Percentiles rank a stretch among this genome's conserved stretches.
Conservation (phyloP, 495 filamentous ascomycete genomes). For the Pseudoneurospora amorphoporcata region DNA sequence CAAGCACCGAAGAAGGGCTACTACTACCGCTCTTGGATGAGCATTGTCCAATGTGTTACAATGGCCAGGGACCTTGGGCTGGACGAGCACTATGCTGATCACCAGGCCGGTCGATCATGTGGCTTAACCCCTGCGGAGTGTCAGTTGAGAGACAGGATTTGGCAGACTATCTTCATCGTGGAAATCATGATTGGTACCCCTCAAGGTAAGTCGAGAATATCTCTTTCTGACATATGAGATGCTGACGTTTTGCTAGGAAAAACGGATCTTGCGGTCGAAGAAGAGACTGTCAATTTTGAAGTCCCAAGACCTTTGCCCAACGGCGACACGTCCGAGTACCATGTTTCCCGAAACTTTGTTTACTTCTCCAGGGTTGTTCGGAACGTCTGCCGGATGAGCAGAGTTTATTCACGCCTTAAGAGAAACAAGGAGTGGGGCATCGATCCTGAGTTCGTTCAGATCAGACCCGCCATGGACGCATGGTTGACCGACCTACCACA, state of each 20-base stretch:
- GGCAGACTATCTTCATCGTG: conserved; percentile 79
- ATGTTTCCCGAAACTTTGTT: conserved; percentile 70
- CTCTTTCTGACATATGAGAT: neutral
- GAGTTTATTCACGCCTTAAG: conserved; percentile 66
- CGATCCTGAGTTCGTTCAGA: conserved; percentile 72
- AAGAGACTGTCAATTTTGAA: conserved; percentile 67
- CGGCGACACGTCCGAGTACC: conserved; percentile 65
- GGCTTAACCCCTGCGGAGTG: conserved; percentile 64
- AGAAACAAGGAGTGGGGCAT: conserved; percentile 83
- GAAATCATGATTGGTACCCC: conserved; percentile 93
- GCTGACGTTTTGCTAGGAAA: conserved; percentile 50
- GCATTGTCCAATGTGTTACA: conserved; percentile 77
- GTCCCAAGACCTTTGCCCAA: conserved; percentile 53
- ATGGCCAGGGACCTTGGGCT: conserved; percentile 92
- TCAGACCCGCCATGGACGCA: conserved; percentile 58
- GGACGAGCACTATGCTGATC: conserved; percentile 73
- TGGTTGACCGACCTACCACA: conserved; percentile 72
- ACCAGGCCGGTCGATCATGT: conserved; percentile 61
- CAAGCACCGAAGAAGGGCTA: conserved; percentile 87
- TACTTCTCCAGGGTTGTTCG: conserved; percentile 68
- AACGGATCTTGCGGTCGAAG: conserved; percentile 64
- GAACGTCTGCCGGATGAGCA: conserved; percentile 67
- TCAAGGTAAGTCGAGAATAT: conserved; percentile 53
- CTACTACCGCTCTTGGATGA: conserved; percentile 98
- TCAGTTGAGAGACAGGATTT: conserved; percentile 72